Base-by-base conservation (phyloP, 2,329 filamentous ascomycete genomes). In the Drechslerella dactyloides region DNA sequence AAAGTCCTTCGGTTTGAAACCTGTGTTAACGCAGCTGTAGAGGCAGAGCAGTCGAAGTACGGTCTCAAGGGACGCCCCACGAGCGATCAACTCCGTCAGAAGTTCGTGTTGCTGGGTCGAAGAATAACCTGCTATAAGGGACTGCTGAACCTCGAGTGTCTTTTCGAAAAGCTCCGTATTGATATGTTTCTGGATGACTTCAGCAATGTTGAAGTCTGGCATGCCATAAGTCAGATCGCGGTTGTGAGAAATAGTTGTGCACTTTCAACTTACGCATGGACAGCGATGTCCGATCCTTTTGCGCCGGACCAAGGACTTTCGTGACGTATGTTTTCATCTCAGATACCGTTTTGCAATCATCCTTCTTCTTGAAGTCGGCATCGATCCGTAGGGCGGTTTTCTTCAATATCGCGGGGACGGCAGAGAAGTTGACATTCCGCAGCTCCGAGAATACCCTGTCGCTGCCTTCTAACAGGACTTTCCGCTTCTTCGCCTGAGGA, bases 291-390 rank as follows among this genome's bases (percentile, higher is more conserved):
- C 69, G 53, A 11, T 73, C 69, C 27, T 68, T 68, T 30, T 73
- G 69, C 11, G 69, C 69, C 6, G 69, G 69, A 13, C 69, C 89
- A 0, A 94, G 93, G 24, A 99, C 82, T 78, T 96, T 96, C 76
- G 89, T 88, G n/a, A 99, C 94, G 78, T 97, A 97, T 23, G 96
- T 92, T 75, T 92, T 90, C 33, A 99, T 86, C 79, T 99, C 94
- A 2, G 91, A 88, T 17, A 94, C 92, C 1, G 90, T 93, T 79
- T 94, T 96, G 2, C 90, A 89, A 54, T 86, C 87, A 79, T 96
- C 91, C 73, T 93, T 90, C 74, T 85, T 89, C 78, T 97, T 92
- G 78, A 96, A 96, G 77, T 97, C 93, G 75, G 83, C 90, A 77
- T 90, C 90, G 23, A 99, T 82, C 11, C 93, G 88, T 30, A 92